Base-by-base conservation (phyloP, 169 alveolate genomes). In the Cryptosporidium andersoni region DNA sequence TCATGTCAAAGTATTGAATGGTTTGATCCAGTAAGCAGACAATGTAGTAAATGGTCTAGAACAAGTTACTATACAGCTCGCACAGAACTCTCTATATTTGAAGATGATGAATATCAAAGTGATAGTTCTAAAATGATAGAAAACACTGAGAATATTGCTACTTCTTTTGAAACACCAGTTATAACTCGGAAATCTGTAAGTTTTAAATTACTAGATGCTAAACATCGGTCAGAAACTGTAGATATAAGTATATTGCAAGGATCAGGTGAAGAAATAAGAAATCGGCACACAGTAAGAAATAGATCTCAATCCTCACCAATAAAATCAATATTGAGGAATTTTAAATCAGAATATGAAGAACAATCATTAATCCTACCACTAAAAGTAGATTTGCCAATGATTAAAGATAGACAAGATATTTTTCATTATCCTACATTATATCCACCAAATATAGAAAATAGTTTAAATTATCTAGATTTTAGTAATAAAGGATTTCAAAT, bases 1-100 rank as follows among this genome's bases (percentile, higher is more conserved):
- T 25, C 25, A 25, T 25, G 25, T 37, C 45, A 60, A 11, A 60
- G 85, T 12, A 25, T 7, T 74, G 85, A 74, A 43, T 74, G 67
- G 74, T 14, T 58, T 8, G 85, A 74, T 74, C 48, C 67, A 2
- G 36, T 60, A 58, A 74, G 74, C 11, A 74, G 85, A 55, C 85
- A 74, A 47, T 47, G 63, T n/a, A 74, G 85, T 45, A 58, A 58
- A 36, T 48, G 55, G 47, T 74, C 85, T 40, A 74, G 68, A 58
- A 34, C 85, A 4, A 74, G 85, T 42, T 74, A 58, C n/a, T 37
- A 58, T 9, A 74, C 85, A 3, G 85, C 85, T 9, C 55, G 12
- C 9, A 74, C 85, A 4, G 62, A 74, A 43, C n/a, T 25, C 62
- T 34, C 85, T 8, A 55, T 74, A 74, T 66, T 51, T 60, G 66